Conservation (phyloP, 2,329 filamentous ascomycete genomes). For the Bipolaris gigantea region DNA sequence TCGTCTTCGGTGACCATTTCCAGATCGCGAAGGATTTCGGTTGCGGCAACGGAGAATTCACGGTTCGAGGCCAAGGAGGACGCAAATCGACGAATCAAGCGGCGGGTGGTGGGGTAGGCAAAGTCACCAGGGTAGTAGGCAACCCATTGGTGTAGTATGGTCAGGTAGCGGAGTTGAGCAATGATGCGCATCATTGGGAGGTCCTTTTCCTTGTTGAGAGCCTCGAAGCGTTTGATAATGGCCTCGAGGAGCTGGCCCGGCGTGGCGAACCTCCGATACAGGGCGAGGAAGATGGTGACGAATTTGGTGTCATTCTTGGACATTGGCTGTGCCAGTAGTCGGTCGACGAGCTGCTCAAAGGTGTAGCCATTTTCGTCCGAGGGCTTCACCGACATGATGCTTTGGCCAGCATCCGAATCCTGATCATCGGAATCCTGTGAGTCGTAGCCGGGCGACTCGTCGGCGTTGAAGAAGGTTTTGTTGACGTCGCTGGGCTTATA, state of each 20-base stretch:
- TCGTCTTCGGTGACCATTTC: constrained; percentile 81
- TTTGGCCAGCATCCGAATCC: constrained; percentile 61
- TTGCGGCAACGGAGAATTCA: constrained; percentile 80
- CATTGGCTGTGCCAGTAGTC: constrained; percentile 79
- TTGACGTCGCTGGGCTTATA: constrained; percentile 50
- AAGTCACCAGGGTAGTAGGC: constrained; percentile 91
- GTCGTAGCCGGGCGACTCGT: constrained; percentile 71
- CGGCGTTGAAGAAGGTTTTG: constrained; percentile 65
- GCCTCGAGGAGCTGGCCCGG: constrained; percentile 76
- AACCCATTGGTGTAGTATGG: constrained; percentile 86
- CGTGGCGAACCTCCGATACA: constrained; percentile 91
- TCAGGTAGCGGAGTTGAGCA: constrained; percentile 79
- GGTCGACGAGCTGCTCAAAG: constrained; percentile 68
- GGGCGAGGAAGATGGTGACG: constrained; percentile 80
- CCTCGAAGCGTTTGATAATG: constrained; percentile 76
- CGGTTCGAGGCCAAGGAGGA: constrained; percentile 71
- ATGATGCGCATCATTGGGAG: constrained; percentile 76
- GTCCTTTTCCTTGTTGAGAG: constrained; percentile 65
- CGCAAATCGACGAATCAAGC: constrained; percentile 74
- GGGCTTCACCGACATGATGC: constrained; percentile 40
- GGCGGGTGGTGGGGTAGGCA: constrained; percentile 73
- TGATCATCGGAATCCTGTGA: constrained; percentile 68
- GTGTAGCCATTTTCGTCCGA: constrained; percentile 63
- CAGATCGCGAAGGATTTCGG: constrained; percentile 80
- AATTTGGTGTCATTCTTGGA: constrained; percentile 90